Base-by-base conservation (phyloP, 2,329 filamentous ascomycete species). In the Paecilomyces formosus region DNA sequence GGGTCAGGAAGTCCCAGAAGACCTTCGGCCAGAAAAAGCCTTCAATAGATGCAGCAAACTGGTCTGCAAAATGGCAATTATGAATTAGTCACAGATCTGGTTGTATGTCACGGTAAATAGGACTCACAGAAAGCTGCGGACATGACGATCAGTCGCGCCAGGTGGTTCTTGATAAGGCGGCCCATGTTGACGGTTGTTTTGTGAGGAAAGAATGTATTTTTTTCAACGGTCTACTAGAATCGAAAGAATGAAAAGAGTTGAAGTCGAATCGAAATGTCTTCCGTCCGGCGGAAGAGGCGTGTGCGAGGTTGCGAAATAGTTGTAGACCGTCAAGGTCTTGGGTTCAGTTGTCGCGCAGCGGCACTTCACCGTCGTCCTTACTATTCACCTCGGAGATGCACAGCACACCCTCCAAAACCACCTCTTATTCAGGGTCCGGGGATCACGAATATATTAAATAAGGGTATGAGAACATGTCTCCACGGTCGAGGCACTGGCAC, bases 101-200 rank as follows among this genome's bases (percentile, higher is more conserved):
- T 49, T 52, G 3, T 26, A 24, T 9, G 53, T 26, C 28, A 63
- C 26, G 22, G 12, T 45, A 22, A 33, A 33, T 18, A 53, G 55
- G 51, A 75, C 82, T 57, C 85, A 92, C 89, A 92, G 58, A 80
- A 75, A 66, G 90, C 88, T 39, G 94, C 91, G 28, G 90, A 90
- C 72, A 99, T 81, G 76, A 96, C 84, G 71, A 99, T 94, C 70
- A 99, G 87, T 61, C 94, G 88, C 66, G 92, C 94, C 91, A 91
- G 96, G 81, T 99, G 94, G 81, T 97, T 97, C 84, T 99, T 99
- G 81, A 99, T 97, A 72, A 99, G 87, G 78, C 88, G 94, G 76
- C 94, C 94, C 94, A 99, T 99, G 65, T 63, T 76, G 63, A 58
- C 49, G 58, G 58, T 30, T 12, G 15, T 8, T 7, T 9, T 30